Evolutionary conservation across 2,329 filamentous ascomycete species (phyloP).

Genomic region (Eurotiales sp.): DNA sequence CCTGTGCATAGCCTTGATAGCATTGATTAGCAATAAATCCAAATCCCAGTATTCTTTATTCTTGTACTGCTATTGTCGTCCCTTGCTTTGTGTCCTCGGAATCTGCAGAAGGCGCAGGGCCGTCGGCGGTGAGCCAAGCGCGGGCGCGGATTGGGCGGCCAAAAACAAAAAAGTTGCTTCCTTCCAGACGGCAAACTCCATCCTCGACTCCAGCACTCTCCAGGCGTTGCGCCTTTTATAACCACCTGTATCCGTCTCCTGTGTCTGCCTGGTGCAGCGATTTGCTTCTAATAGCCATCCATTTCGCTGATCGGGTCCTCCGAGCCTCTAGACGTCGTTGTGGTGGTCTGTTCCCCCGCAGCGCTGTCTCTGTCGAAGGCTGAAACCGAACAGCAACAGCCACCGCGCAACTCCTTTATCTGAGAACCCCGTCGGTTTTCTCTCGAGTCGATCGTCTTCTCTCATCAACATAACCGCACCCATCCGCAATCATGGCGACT

Average conservation of each 20-base stretch:
- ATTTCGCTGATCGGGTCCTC: neutral
- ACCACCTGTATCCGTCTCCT: neutral
- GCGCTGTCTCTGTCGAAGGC: neutral
- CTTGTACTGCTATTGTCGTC: too few species aligned
- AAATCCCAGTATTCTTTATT: too few species aligned
- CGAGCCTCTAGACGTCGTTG: neutral
- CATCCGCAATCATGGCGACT: conserved; percentile 13
- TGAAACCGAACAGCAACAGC: conserved; percentile 1
- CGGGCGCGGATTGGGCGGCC: conserved; percentile 13
- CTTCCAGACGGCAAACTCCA: conserved; percentile 10
- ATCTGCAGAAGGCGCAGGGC: too few species aligned
- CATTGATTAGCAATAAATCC: too few species aligned
- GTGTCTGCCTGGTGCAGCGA: conserved; percentile 39
- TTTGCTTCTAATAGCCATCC: conserved; percentile 3
- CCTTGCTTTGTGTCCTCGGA: too few species aligned
- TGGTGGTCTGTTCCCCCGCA: neutral
- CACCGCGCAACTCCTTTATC: conserved; percentile 3
- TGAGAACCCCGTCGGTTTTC: neutral
- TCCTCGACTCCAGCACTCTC: neutral
- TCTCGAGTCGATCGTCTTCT: neutral
- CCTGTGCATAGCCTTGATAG: too few species aligned
- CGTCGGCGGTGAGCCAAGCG: neutral
- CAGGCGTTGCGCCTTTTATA: conserved; percentile 13
- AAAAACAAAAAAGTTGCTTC: conserved; percentile 10
- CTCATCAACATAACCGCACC: neutral